phyloP scores from a whole-genome alignment of 768 basidiomycete species.

The Tremella fuciformis region DNA sequence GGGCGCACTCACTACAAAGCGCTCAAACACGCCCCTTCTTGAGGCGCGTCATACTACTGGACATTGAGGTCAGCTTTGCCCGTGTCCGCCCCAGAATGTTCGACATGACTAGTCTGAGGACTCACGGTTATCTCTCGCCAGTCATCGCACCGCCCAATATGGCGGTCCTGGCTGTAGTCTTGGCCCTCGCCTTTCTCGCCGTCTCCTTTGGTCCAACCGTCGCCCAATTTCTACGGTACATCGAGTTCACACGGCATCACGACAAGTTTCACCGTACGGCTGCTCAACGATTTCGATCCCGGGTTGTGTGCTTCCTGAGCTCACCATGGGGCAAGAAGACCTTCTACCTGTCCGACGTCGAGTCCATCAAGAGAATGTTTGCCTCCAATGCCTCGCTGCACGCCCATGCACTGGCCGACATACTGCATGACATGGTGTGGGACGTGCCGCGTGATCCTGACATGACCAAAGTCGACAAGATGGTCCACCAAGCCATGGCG shows the following conservation, averaged over 20 bases:
- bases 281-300: not conserved
- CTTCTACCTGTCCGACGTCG: constrained; percentile 1
- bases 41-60: too few relatives aligned
- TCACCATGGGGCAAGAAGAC: constrained; percentile 4
- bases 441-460: not conserved
- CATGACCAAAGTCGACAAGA: not conserved
- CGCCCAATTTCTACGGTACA: not conserved
- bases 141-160: not conserved
- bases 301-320: not conserved
- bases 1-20: too few relatives aligned
- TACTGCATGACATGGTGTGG: constrained; percentile 4
- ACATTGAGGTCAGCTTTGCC: too few relatives aligned
- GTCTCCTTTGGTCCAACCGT: not conserved
- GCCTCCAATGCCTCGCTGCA: not conserved
- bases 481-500: constrained; percentile 2
- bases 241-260: constrained; percentile 2
- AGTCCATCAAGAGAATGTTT: constrained; percentile 2
- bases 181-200: not conserved
- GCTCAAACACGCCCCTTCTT: too few relatives aligned
- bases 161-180: not conserved
- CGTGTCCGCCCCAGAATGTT: too few relatives aligned
- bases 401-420: not conserved
- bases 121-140: too few relatives aligned
- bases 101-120: too few relatives aligned
- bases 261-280: constrained; percentile 2